These are phyloP conservation scores for Eimeria nieschulzi DNA, from an alignment of 169 alveolate genomes.

Conservation along the genomic window DNA sequence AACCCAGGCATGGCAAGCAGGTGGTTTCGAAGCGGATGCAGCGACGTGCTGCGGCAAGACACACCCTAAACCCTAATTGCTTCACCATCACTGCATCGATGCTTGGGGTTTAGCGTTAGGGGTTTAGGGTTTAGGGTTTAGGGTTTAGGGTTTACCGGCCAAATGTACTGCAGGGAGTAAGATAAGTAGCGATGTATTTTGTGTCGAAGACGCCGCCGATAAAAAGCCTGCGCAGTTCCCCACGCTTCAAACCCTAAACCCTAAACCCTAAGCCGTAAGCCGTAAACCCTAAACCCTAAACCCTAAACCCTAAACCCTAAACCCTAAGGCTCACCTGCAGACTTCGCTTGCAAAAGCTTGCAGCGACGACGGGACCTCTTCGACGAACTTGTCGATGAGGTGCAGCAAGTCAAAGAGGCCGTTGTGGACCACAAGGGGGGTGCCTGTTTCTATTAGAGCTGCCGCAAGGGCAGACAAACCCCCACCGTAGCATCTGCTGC, in stretches of 20 bases:
- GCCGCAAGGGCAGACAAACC: constrained; percentile 78
- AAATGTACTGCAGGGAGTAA: constrained; percentile 22
- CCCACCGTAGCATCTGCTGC: constrained; percentile 16
- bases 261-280: not conserved
- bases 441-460: constrained; percentile 74
- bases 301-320: not conserved
- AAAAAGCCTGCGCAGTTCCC: constrained; percentile 68
- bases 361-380: constrained; percentile 76
- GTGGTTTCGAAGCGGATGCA: constrained; percentile 13
- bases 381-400: constrained; percentile 79
- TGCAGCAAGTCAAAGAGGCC: constrained; percentile 82
- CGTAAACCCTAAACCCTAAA: not conserved
- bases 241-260: not conserved
- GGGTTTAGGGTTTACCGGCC: constrained; percentile 35
- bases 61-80: not conserved
- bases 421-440: constrained; percentile 83
- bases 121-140: constrained; percentile 29
- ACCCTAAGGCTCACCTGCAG: constrained; percentile 5
- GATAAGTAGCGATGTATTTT: constrained; percentile 74
- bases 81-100: not conserved
- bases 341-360: constrained; percentile 61
- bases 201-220: constrained; percentile 82
- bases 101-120: not conserved
- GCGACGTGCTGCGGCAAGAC: constrained; percentile 1
- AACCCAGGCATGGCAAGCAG: constrained; percentile 7